Conservation (phyloP, 2,329 filamentous ascomycete species). For the Biscogniauxia mediterranea region DNA sequence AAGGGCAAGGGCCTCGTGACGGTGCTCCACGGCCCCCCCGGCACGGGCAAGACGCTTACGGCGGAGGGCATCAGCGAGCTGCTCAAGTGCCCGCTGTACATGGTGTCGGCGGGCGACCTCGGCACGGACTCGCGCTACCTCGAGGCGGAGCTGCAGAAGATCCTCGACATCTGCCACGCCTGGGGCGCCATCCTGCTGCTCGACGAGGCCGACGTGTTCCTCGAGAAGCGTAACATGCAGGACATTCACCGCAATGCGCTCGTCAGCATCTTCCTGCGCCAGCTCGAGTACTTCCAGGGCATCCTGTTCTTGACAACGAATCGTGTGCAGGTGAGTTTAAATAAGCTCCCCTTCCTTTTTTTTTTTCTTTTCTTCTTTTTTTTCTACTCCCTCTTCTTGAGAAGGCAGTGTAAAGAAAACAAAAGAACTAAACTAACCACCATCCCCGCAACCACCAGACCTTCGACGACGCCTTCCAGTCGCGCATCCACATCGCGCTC, state of each 20-base stretch:
- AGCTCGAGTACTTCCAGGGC: constrained; percentile 89
- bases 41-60: constrained; percentile 85
- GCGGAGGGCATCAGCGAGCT: constrained; percentile 84
- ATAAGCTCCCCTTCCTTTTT: background rate
- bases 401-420: no score
- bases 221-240: constrained; percentile 79
- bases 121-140: constrained; percentile 73
- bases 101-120: constrained; percentile 78
- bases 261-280: constrained; percentile 81
- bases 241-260: constrained; percentile 84
- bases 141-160: constrained; percentile 76
- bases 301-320: constrained; percentile 90
- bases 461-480: constrained; percentile 89
- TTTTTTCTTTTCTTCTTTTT: background rate
- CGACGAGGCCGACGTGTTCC: constrained; percentile 81
- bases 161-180: constrained; percentile 79
- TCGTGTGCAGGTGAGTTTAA: constrained; percentile 60
- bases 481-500: constrained; percentile 80
- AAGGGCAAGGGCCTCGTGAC: constrained; percentile 84
- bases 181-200: constrained; percentile 85
- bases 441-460: constrained; percentile 54
- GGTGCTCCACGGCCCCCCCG: constrained; percentile 81
- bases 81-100: constrained; percentile 78
- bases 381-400: background rate
- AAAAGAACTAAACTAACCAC: constrained; percentile 10